Base-by-base conservation (phyloP, 2,329 filamentous ascomycete genomes). In the Myotisia sp. region DNA sequence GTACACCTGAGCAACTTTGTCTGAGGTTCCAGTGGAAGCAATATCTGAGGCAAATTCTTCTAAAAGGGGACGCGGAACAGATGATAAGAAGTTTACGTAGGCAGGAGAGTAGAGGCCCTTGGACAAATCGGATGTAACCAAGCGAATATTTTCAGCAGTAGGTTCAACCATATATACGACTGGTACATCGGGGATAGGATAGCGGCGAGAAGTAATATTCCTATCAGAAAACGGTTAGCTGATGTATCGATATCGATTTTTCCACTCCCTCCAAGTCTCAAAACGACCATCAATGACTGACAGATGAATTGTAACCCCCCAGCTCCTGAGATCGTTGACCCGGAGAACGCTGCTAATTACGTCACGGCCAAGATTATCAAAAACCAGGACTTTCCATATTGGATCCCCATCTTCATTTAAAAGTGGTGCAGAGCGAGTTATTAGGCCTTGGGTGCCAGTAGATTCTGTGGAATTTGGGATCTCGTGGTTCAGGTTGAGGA, bases 291-390 rank as follows among this genome's bases (percentile, higher is more conserved):
- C n/a, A n/a, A n/a, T n/a, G n/a, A 18, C 68, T 40, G 70, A 92
- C 83, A 93, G 74, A 60, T 94, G 84, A 68, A 93, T 90, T 24
- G 85, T 95, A 35, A 95, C 81, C n/a, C 92, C 90, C 74, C 90
- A 85, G 41, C 79, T 74, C 42, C 92, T 71, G 52, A 98, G 64
- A 60, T 98, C 90, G 52, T 85, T 93, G 42, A 98, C 90, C 39
- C 86, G 73, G 44, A 98, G 67, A 2, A 98, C 86, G 51, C 86
- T 94, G 63, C 85, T 94, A 51, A 98, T 94, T 39, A 98, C 82
- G 70, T 95, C 86, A 55, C 86, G 72, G 30, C 87, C 90, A 47
- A 79, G 62, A 47, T 87, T 80, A 58, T 98, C 92, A 53, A 98
- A 95, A 6, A 98, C 84, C 34, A 98, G 66, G 5, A 95, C 82